Evolutionary conservation across 1,284 basidiomycete genomes (phyloP).

Genomic region (Malassezia globosa): DNA sequence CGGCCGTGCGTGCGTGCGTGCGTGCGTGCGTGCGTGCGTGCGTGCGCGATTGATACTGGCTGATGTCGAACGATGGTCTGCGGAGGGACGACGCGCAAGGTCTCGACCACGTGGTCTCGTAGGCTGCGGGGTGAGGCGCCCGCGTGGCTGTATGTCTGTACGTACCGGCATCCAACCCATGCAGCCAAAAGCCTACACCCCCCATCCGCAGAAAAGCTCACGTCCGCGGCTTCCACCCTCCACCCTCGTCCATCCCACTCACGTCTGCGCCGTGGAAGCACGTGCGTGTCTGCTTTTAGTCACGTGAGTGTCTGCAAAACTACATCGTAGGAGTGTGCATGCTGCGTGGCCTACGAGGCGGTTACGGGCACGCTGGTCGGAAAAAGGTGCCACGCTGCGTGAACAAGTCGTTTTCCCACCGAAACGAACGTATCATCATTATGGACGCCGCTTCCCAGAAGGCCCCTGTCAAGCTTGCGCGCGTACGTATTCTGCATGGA

Average conservation of each 20-base stretch:
- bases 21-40: conserved; percentile 1
- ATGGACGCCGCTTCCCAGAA: conserved; percentile 17
- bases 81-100: too few species aligned
- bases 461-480: conserved; percentile 20
- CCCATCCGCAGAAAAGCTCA: too few species aligned
- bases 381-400: background rate
- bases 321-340: conserved; percentile 1
- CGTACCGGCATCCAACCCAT: too few species aligned
- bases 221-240: too few species aligned
- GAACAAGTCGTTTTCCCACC: background rate
- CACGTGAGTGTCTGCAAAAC: conserved; percentile 16
- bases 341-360: conserved; percentile 2
- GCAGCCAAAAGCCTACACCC: too few species aligned
- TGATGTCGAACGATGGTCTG: too few species aligned
- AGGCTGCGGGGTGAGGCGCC: too few species aligned
- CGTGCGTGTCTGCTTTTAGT: background rate
- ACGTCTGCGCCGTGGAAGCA: too few species aligned
- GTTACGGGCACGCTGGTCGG: background rate
- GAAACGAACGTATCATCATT: conserved; percentile 2
- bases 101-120: too few species aligned
- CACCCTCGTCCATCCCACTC: too few species aligned
- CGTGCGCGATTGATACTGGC: background rate
- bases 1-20: background rate
- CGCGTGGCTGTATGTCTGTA: too few species aligned
- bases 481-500: conserved; percentile 10